Conservation (phyloP, 2,329 filamentous ascomycete genomes). For the Lachnellula occidentalis region DNA sequence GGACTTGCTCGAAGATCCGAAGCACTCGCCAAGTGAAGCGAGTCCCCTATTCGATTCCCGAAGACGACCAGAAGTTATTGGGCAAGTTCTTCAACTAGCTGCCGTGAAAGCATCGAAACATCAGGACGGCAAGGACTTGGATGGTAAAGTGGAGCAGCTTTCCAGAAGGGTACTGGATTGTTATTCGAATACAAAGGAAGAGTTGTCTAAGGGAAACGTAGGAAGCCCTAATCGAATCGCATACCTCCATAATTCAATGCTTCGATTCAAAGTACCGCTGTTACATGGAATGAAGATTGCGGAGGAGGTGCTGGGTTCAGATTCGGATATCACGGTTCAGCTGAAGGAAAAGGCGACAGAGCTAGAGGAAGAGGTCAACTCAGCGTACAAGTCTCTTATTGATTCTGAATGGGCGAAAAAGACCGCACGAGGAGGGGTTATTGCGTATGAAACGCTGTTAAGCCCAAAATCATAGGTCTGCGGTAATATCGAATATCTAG, state of each 20-base stretch:
- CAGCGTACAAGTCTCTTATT: background rate
- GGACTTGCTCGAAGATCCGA: constrained; percentile 25
- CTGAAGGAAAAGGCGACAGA: constrained; percentile 10
- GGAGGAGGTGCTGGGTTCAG: constrained; percentile 28
- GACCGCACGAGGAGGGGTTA: background rate
- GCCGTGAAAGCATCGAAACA: constrained; percentile 37
- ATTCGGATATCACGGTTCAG: constrained; percentile 8
- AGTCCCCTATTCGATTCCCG: constrained; percentile 31
- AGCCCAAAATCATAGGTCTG: background rate
- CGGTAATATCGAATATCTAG: background rate
- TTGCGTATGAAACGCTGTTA: background rate
- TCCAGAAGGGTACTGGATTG: constrained; percentile 25
- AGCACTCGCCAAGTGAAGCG: constrained; percentile 10
- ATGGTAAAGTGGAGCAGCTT: constrained; percentile 36
- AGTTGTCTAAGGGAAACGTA: constrained; percentile 3
- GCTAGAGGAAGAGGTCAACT: constrained; percentile 5
- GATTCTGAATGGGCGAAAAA: background rate
- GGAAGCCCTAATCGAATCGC: background rate
- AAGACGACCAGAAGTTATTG: constrained; percentile 30
- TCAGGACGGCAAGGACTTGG: constrained; percentile 34
- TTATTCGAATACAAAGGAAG: constrained; percentile 6
- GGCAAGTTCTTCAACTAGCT: constrained; percentile 38
- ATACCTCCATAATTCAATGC: background rate
- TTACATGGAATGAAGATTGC: constrained; percentile 38
- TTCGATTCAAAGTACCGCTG: constrained; percentile 33